Evolutionary conservation across 176 grass and related monocot genomes (phyloP), one percentile per base, ranked within the genome.

Genomic region (Puya raimondii): DNA sequence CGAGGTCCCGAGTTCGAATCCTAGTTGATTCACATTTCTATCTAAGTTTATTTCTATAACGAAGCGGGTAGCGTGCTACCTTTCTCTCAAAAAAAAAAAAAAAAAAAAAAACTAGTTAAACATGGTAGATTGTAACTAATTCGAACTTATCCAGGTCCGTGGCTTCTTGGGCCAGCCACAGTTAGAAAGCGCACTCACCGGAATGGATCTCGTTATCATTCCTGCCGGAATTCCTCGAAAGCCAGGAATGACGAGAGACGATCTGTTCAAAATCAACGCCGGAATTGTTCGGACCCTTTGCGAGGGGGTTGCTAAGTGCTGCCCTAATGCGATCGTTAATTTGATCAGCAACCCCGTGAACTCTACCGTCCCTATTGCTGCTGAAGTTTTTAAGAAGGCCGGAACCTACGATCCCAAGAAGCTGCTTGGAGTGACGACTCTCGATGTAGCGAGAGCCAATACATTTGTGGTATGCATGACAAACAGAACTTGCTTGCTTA

Each of bases 311-410:
- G 68, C 82, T 70, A 99, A 83, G 78, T 88, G 85, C 73, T 99
- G 90, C 73, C 85, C 90, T 11, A 80, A 84, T 64, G 90, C 90
- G 50, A 78, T 99, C 67, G 90, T 93, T 8, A 99, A 91, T 70
- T 68, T 99, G 54, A 99, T 99, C 51, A 99, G 94, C 66, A 99
- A 99, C 64, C 94, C 90, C 73, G 85, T 99, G 21, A 99, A 99
- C 70, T 99, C 89, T 57, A 97, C 89, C 0, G 84, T 92, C 64
- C 86, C 93, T 12, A 90, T 97, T 79, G 89, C 93, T 51, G 84
- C 86, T 68, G 89, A 90, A 75, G 86, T 90, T 51, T 97, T 92
- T 74, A 97, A 97, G 82, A 87, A 86, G 71, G 74, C 84, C 78
- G 89, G 94, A 17, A 90, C 74, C 48, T 93, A 92, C 51, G 51